Evolutionary conservation across 306 rosid genomes (phyloP), one percentile per base, ranked within the genome.

Genomic region (Dryas drummondii): DNA sequence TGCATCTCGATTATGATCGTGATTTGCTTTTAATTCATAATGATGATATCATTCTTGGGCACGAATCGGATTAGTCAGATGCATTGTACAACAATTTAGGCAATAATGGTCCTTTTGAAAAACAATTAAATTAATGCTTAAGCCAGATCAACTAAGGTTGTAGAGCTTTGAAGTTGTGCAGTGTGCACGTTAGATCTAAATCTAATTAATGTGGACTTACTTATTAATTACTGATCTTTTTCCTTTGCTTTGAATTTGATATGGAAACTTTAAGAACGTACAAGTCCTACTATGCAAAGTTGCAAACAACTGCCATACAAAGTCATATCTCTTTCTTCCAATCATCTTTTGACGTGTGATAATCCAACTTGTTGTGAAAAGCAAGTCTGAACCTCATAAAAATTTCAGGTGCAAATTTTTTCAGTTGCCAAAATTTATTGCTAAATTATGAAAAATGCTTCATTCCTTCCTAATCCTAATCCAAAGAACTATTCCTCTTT

Each of bases 91-190:
- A 27, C 46, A 27, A 73, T 27, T 59, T 73, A 47, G 57, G 37
- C 27, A 47, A 72, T 9, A 13, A 9, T 6, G 61, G 13, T 47
- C 41, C 53, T 47, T 48, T 12, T 32, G 37, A 32, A 32, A 32
- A 32, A 5, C 13, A 46, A 4, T 44, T 42, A n/a, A 0, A 42
- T 44, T 19, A 44, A 55, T 44, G 9, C 19, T 42, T 12, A 7
- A 41, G 17, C 62, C 7, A 16, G 26, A 70, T 70, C 37, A n/a
- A 40, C 40, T 17, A 7, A 40, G 17, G 50, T 40, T 44, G 9
- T 50, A n/a, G 22, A 70, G 50, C 74, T 70, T 70, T 54, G 17
- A 32, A 54, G 32, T 70, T 17, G 1, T 40, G 62, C 16, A 52
- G 10, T 6, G 37, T 32, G 37, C 37, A 32, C 22, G 0, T 22